phyloP scores from a whole-genome alignment of 345 rosid genomes.

The Passiflora organensis region DNA sequence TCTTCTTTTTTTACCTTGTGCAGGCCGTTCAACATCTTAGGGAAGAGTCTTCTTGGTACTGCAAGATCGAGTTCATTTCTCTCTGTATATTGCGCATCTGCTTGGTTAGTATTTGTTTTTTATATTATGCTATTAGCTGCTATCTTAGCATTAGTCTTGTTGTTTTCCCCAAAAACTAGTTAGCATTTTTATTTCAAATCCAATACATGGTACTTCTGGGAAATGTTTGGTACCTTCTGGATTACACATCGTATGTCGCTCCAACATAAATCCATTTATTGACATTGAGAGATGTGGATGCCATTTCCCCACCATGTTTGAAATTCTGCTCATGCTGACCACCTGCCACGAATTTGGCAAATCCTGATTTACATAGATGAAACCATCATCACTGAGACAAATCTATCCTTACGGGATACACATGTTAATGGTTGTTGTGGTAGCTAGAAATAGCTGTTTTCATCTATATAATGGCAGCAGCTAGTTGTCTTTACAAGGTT shows the following conservation, averaged over 20 bases:
- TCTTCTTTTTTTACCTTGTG: constrained; percentile 12
- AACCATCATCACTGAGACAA: too few species aligned
- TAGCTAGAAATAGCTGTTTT: too few species aligned
- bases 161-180: not conserved
- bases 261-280: too few species aligned
- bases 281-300: not conserved
- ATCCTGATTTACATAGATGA: too few species aligned
- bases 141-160: not conserved
- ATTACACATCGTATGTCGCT: too few species aligned
- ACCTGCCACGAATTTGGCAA: not conserved
- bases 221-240: too few species aligned
- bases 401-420: too few species aligned
- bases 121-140: constrained; percentile 3
- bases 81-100: constrained; percentile 79
- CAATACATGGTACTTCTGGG: too few species aligned
- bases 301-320: not conserved
- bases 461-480: too few species aligned
- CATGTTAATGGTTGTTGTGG: too few species aligned
- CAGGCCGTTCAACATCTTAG: constrained; percentile 70
- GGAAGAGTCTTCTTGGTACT: constrained; percentile 80
- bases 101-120: constrained; percentile 54
- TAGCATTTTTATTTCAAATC: not conserved
- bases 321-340: not conserved
- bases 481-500: too few species aligned
- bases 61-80: constrained; percentile 94